Evolutionary conservation across 2,329 filamentous ascomycete species (phyloP).

Genomic region (Decorospora gaudefroyi): DNA sequence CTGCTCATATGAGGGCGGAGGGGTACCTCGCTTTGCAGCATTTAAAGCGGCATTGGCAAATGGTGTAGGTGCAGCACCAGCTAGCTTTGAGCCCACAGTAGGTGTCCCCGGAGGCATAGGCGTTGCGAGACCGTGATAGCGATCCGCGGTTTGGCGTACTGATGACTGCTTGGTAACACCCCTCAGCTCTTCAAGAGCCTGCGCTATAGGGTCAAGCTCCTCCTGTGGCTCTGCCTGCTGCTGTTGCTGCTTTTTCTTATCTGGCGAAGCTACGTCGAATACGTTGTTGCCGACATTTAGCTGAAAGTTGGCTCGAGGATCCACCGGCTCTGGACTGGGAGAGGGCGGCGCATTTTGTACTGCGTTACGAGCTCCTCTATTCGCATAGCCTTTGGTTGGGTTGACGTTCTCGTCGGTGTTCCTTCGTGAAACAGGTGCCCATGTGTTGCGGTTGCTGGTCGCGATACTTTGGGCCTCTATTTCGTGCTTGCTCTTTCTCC

Average conservation of each 20-base stretch:
- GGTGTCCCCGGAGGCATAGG: slow-evolving; percentile 62
- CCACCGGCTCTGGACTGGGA: slow-evolving; percentile 73
- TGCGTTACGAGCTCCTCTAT: slow-evolving; percentile 33
- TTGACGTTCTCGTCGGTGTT: slow-evolving; percentile 50
- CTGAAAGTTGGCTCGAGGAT: slow-evolving; percentile 89
- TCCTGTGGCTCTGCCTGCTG: slow-evolving; percentile 55
- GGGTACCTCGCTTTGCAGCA: slow-evolving; percentile 70
- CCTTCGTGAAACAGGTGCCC: slow-evolving; percentile 52
- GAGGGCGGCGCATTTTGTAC: slow-evolving; percentile 42
- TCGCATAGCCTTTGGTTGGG: slow-evolving; percentile 49
- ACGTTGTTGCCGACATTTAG: slow-evolving; percentile 96
- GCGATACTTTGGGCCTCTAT: slow-evolving; percentile 62
- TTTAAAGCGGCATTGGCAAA: slow-evolving; percentile 53
- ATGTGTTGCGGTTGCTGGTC: slow-evolving; percentile 57
- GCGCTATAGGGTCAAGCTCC: slow-evolving; percentile 84
- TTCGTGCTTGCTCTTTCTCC: slow-evolving; percentile 82
- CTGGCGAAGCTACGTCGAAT: slow-evolving; percentile 84
- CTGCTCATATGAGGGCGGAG: slow-evolving; percentile 84
- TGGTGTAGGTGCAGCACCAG: slow-evolving; percentile 52
- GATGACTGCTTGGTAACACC: slow-evolving; percentile 80
- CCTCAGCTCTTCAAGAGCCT: slow-evolving; percentile 90
- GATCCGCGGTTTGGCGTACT: slow-evolving; percentile 88
- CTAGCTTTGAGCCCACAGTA: slow-evolving; percentile 45
- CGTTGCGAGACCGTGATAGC: slow-evolving; percentile 90
- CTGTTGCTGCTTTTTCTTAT: slow-evolving; percentile 57